Percentiles rank a stretch among this genome's conserved stretches.
Evolutionary conservation across 352 stramenopile species (phyloP).

Genomic region (Phytophthora fragariae): DNA sequence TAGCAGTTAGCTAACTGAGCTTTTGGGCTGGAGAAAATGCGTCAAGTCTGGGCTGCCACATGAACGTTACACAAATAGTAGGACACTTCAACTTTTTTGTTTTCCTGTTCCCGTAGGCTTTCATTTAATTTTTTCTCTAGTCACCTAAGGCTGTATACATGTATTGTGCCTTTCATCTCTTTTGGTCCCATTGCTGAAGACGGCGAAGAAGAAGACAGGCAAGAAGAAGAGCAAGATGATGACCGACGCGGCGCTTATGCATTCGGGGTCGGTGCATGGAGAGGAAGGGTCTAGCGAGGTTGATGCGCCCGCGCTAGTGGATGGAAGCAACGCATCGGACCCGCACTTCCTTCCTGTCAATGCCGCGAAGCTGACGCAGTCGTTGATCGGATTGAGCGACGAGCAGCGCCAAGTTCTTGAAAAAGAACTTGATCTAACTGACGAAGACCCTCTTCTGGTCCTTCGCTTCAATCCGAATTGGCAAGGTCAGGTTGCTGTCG

Average conservation of each 20-base stretch:
- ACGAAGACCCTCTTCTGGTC: conserved; percentile 15
- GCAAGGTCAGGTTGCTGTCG: conserved; percentile 6
- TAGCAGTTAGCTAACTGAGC: background rate
- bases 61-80: background rate
- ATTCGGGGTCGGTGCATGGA: background rate
- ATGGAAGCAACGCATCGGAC: conserved; percentile 8
- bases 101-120: too few relatives aligned
- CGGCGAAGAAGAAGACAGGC: background rate
- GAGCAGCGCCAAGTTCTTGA: conserved; percentile 17
- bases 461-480: conserved; percentile 14
- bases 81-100: background rate
- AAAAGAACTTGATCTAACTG: conserved; percentile 8
- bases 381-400: conserved; percentile 16
- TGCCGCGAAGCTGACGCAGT: conserved; percentile 11
- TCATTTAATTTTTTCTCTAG: too few relatives aligned
- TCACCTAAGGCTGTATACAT: too few relatives aligned
- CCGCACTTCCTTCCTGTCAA: conserved; percentile 17
- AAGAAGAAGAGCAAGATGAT: conserved; percentile 10
- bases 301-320: background rate
- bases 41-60: background rate
- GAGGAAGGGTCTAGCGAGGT: conserved; percentile 4
- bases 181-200: background rate
- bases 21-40: conserved; percentile 3
- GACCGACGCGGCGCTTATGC: background rate
- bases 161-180: too few relatives aligned